Evolutionary conservation across 192 early-diverging fungal species (phyloP).

Genomic region (Podila minutissima): DNA sequence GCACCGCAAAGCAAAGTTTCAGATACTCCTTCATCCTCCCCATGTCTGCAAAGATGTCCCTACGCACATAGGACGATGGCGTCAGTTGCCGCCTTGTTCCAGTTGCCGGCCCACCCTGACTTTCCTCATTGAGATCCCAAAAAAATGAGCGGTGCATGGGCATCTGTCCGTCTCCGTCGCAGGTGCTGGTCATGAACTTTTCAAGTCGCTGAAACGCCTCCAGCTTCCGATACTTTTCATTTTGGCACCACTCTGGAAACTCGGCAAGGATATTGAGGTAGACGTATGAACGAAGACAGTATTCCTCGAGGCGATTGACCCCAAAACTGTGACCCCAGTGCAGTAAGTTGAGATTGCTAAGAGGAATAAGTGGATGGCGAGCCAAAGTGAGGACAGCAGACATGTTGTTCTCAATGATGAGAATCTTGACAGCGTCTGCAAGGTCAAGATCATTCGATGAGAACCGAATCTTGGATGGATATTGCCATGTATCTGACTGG

Average conservation of each 20-base stretch:
- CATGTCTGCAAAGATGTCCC: conserved; percentile 22
- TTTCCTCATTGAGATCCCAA: conserved; percentile 3
- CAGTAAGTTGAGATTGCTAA: background rate
- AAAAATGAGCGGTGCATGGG: conserved; percentile 20
- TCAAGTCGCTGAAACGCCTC: conserved; percentile 7
- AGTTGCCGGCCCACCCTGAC: background rate
- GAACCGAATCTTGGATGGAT: conserved; percentile 2
- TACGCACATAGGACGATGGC: background rate
- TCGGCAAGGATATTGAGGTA: conserved; percentile 20
- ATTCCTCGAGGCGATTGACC: conserved; percentile 5
- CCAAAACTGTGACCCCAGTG: conserved; percentile 13
- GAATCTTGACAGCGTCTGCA: conserved; percentile 13
- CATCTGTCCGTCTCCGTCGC: conserved; percentile 15
- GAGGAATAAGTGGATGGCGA: conserved; percentile 14
- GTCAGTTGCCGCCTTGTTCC: too few relatives aligned
- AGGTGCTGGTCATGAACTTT: conserved; percentile 5
- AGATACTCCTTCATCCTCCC: conserved; percentile 21
- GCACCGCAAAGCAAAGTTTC: conserved; percentile 16
- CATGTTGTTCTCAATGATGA: conserved; percentile 19
- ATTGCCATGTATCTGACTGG: background rate
- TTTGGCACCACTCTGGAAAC: conserved; percentile 23
- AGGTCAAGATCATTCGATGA: conserved; percentile 4
- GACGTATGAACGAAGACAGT: conserved; percentile 8
- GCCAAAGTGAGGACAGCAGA: conserved; percentile 12
- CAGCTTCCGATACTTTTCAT: conserved; percentile 8